Evolutionary conservation across 495 filamentous ascomycete species (phyloP).

Genomic region (Penicillium diatomitis): DNA sequence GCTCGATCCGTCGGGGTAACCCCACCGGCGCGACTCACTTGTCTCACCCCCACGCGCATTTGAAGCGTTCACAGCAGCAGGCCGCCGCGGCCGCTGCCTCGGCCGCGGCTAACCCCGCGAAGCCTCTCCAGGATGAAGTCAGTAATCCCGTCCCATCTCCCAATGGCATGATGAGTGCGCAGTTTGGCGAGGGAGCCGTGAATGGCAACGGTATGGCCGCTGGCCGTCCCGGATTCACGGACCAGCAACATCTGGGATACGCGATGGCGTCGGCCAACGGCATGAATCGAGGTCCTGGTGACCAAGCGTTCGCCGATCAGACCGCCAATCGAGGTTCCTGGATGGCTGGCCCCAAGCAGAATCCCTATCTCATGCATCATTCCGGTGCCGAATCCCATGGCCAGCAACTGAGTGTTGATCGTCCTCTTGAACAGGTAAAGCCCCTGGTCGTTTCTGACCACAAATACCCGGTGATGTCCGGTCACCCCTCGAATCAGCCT

Average conservation of each 20-base stretch:
- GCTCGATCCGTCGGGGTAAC: constrained; percentile 88
- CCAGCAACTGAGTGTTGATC: constrained; percentile 42
- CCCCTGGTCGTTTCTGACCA: constrained; percentile 33
- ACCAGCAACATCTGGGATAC: constrained; percentile 40
- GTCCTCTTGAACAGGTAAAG: constrained; percentile 43
- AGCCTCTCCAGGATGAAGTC: constrained; percentile 41
- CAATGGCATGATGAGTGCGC: constrained; percentile 37
- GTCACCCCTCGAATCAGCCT: constrained; percentile 31
- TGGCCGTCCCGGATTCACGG: constrained; percentile 30
- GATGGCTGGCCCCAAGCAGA: constrained; percentile 40
- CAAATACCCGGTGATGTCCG: constrained; percentile 37
- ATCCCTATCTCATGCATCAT: constrained; percentile 38
- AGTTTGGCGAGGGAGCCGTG: constrained; percentile 36
- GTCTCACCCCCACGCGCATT: constrained; percentile 79
- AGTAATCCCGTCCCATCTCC: constrained; percentile 35
- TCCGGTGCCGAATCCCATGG: constrained; percentile 31
- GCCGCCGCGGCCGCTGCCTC: constrained; percentile 29
- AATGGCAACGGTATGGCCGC: constrained; percentile 36
- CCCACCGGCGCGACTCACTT: constrained; percentile 87
- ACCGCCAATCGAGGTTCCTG: constrained; percentile 34
- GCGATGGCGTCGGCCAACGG: constrained; percentile 39
- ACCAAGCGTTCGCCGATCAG: constrained; percentile 33
- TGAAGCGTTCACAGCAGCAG: constrained; percentile 62
- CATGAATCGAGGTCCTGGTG: constrained; percentile 35
- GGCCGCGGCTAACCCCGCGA: constrained; percentile 48